Conservation (phyloP, 2,329 filamentous ascomycete genomes). For the Pestalotiopsis sp. region DNA sequence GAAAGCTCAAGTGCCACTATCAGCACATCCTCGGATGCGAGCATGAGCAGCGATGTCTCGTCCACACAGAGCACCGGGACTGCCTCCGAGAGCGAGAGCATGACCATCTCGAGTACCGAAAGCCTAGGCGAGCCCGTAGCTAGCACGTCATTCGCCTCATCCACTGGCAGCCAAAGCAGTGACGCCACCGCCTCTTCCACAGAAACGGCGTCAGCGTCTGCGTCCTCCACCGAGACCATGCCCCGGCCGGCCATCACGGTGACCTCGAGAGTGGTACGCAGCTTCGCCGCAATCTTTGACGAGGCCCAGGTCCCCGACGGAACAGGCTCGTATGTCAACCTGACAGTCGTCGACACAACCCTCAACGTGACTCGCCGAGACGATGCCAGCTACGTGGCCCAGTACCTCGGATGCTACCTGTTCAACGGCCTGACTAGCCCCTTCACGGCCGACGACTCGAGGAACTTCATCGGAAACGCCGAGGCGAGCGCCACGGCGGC, state of each 20-base stretch:
- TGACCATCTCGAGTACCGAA: neutral
- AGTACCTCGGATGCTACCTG: constrained; percentile 15
- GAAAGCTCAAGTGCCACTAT: too few relatives aligned
- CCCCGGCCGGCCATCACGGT: constrained; percentile 9
- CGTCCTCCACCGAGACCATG: neutral
- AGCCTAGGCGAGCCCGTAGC: neutral
- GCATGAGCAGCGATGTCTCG: too few relatives aligned
- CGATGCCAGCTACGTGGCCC: neutral
- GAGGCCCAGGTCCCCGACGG: neutral
- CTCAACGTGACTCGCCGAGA: neutral
- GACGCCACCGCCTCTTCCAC: neutral
- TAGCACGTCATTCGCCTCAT: neutral
- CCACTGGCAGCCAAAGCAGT: neutral
- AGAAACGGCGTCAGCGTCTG: neutral
- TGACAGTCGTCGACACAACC: constrained; percentile 7
- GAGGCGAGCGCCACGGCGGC: constrained; percentile 5
- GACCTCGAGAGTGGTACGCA: neutral
- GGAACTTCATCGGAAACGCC: constrained; percentile 3
- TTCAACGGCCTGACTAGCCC: constrained; percentile 1
- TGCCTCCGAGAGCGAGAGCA: neutral
- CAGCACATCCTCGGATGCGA: too few relatives aligned
- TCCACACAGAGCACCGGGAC: neutral
- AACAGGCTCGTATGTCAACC: neutral
- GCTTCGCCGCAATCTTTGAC: constrained; percentile 11
- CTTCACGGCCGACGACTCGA: neutral